A percentile compares a stretch with the other conserved stretches of the same genome.
phyloP scores from a whole-genome alignment of 352 stramenopile genomes.

The Poterioochromonas sp. region DNA sequence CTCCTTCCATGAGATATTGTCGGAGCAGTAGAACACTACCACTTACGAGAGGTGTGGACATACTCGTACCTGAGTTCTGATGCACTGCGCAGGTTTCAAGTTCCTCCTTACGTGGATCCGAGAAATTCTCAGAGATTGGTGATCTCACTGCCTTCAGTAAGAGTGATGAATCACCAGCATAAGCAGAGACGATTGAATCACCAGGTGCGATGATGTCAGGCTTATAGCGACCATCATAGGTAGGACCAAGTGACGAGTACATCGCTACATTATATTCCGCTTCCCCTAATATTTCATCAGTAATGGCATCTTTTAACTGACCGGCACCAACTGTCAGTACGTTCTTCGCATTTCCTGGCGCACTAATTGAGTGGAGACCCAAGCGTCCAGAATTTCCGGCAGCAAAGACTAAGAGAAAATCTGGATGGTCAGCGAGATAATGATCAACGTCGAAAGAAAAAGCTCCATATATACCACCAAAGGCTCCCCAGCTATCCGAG shows the following conservation, averaged over 20 bases:
- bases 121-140: background rate
- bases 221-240: constrained; percentile 44
- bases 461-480: background rate
- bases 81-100: background rate
- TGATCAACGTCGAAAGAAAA: background rate
- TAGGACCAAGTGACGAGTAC: constrained; percentile 39
- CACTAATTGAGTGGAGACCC: background rate
- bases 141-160: background rate
- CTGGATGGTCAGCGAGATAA: background rate
- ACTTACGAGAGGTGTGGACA: constrained; percentile 65
- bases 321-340: background rate
- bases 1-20: constrained; percentile 66
- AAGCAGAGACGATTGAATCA: constrained; percentile 41
- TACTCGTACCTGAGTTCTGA: constrained; percentile 53
- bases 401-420: background rate
- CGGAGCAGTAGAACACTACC: constrained; percentile 65
- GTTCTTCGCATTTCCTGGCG: background rate
- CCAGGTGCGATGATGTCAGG: constrained; percentile 45
- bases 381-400: background rate
- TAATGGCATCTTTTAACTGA: background rate
- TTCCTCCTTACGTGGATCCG: background rate
- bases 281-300: background rate
- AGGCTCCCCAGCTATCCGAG: background rate
- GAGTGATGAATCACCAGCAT: background rate
- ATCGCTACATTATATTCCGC: constrained; percentile 16